Evolutionary conservation across 257 asterid species (phyloP).

Genomic region (Verbena officinalis): DNA sequence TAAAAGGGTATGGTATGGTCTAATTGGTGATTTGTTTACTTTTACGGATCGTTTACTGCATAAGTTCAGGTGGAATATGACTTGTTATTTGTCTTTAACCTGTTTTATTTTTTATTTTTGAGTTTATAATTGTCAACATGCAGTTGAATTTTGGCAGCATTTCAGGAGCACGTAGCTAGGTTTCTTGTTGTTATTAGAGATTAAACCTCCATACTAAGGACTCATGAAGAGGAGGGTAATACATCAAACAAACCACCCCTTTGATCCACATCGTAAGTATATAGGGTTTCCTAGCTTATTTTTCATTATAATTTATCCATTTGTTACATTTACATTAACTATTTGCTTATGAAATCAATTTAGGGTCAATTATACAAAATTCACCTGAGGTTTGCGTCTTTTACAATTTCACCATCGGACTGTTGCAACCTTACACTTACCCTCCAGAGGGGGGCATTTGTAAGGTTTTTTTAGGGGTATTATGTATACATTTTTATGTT

Average conservation of each 20-base stretch:
- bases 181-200: slow-evolving; percentile 2
- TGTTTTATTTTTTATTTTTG: too few relatives aligned
- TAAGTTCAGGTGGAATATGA: too few relatives aligned
- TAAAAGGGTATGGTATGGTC: background rate
- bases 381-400: too few relatives aligned
- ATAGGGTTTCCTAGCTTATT: background rate
- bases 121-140: background rate
- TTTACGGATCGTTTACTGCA: too few relatives aligned
- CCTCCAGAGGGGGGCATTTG: too few relatives aligned
- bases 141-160: background rate
- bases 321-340: slow-evolving; percentile 1
- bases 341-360: too few relatives aligned
- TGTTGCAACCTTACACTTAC: too few relatives aligned
- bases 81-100: too few relatives aligned
- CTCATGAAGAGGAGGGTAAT: slow-evolving; percentile 68
- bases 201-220: slow-evolving; percentile 20
- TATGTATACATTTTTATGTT: too few relatives aligned
- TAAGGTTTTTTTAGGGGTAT: too few relatives aligned
- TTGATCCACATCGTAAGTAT: slow-evolving; percentile 68
- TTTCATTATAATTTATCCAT: too few relatives aligned
- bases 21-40: background rate
- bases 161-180: slow-evolving; percentile 8
- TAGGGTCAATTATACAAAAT: background rate
- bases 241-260: slow-evolving; percentile 60
- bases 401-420: too few relatives aligned